Conservation (phyloP, 768 basidiomycete species). For the Polyporus arcularius region DNA sequence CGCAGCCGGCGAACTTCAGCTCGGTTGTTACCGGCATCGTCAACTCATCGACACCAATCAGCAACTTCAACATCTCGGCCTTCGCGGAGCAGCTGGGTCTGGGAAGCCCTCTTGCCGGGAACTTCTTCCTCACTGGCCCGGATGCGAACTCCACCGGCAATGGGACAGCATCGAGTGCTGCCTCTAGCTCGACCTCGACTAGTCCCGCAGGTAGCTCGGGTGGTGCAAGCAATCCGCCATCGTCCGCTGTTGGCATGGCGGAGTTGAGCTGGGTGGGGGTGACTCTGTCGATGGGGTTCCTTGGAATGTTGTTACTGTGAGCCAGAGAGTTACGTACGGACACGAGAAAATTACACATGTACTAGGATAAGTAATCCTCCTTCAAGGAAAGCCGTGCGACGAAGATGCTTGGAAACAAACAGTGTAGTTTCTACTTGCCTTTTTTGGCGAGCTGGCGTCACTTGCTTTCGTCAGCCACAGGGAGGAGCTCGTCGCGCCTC, state of each 20-base stretch:
- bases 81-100: slow-evolving; percentile 31
- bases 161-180: neutral
- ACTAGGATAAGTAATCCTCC: no score
- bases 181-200: neutral
- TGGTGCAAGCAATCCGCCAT: neutral
- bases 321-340: no score
- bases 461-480: neutral
- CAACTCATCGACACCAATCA: slow-evolving; percentile 31
- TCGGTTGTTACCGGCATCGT: slow-evolving; percentile 16
- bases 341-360: no score
- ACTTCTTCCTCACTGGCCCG: slow-evolving; percentile 33
- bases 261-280: slow-evolving; percentile 1
- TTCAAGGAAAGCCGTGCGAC: no score
- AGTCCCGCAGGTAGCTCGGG: neutral
- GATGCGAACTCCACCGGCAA: slow-evolving; percentile 16
- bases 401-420: no score
- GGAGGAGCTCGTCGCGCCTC: neutral
- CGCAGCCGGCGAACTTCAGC: slow-evolving; percentile 31
- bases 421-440: slow-evolving; percentile 3
- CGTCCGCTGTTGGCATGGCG: slow-evolving; percentile 1
- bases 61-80: slow-evolving; percentile 34
- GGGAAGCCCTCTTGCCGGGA: slow-evolving; percentile 34
- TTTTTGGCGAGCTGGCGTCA: slow-evolving; percentile 3
- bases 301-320: slow-evolving; percentile 2
- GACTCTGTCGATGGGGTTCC: neutral